phyloP scores from a whole-genome alignment of 1,284 basidiomycete genomes.

The Microbotryomycetes sp. region DNA sequence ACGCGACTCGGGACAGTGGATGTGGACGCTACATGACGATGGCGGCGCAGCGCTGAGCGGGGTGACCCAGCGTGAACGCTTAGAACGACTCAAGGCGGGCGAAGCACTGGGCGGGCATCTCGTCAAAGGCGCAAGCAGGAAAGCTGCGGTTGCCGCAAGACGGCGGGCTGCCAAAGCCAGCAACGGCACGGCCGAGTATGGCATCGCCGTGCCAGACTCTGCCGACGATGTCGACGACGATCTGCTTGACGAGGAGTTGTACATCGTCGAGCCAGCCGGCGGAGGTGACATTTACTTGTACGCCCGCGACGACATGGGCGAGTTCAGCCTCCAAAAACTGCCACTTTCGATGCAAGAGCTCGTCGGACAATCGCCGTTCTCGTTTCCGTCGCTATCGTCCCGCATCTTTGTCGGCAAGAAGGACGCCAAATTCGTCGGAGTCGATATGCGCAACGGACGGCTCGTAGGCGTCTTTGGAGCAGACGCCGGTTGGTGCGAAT shows the following conservation, averaged over 20 bases:
- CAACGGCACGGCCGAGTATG: conserved; percentile 11
- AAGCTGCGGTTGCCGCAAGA: background rate
- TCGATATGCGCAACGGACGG: conserved; percentile 73
- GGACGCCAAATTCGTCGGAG: conserved; percentile 67
- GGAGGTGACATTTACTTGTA: conserved; percentile 65
- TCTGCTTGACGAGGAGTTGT: conserved; percentile 56
- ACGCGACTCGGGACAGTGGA: conserved; percentile 60
- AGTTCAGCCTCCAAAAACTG: conserved; percentile 56
- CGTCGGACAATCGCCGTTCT: conserved; percentile 78
- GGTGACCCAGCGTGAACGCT: conserved; percentile 18
- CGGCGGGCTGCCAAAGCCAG: conserved; percentile 3
- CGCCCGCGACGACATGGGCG: conserved; percentile 47
- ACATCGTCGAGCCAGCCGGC: conserved; percentile 82
- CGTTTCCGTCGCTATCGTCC: conserved; percentile 59
- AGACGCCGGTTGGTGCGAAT: conserved; percentile 59
- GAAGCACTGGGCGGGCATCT: conserved; percentile 15
- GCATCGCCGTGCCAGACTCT: conserved; percentile 41
- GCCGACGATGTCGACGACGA: conserved; percentile 50
- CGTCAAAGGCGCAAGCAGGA: conserved; percentile 14
- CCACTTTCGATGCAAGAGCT: conserved; percentile 78
- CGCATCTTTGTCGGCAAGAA: conserved; percentile 77
- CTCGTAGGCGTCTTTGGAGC: conserved; percentile 66
- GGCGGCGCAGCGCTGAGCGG: conserved; percentile 39
- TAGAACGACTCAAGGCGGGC: conserved; percentile 41
- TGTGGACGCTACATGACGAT: conserved; percentile 70